Percentiles rank a stretch among this genome's conserved stretches.
phyloP scores from a whole-genome alignment of 108 stramenopile species.

The Parmales sp. region DNA sequence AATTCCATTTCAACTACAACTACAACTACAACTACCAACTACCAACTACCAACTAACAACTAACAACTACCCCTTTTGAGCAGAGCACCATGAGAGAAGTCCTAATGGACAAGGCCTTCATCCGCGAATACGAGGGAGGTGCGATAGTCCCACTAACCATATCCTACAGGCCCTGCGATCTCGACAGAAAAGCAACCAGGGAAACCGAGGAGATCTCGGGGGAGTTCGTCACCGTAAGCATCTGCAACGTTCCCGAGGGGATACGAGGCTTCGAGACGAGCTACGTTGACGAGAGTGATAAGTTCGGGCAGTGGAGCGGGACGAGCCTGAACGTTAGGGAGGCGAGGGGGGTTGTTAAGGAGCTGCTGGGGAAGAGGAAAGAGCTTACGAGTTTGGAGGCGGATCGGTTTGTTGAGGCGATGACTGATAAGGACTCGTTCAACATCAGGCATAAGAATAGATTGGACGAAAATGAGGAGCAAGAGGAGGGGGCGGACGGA shows the following conservation, averaged over 20 bases:
- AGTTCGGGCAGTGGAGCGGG: not conserved
- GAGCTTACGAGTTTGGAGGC: not conserved
- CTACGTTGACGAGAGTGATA: not conserved
- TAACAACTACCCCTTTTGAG: too few species aligned
- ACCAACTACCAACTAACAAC: too few species aligned
- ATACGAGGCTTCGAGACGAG: constrained; percentile 2
- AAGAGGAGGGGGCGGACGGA: not conserved
- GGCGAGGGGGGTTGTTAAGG: not conserved
- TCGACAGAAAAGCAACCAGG: not conserved
- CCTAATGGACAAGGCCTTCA: constrained; percentile 8
- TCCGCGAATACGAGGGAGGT: not conserved
- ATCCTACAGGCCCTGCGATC: not conserved
- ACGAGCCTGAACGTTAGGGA: not conserved
- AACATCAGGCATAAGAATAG: not conserved
- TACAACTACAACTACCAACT: too few species aligned
- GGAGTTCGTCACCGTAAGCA: not conserved
- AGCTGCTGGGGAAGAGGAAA: not conserved
- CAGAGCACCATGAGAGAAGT: not conserved
- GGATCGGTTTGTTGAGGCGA: not conserved
- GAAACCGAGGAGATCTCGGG: not conserved
- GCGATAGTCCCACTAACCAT: not conserved
- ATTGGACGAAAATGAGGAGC: not conserved
- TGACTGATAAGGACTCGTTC: not conserved
- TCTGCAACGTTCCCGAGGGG: constrained; percentile 9
- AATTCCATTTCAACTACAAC: too few species aligned